A percentile compares a stretch with the other conserved stretches of the same genome.
Evolutionary conservation across 164 flowering plant species (phyloP).

Genomic region (Annona cherimola): DNA sequence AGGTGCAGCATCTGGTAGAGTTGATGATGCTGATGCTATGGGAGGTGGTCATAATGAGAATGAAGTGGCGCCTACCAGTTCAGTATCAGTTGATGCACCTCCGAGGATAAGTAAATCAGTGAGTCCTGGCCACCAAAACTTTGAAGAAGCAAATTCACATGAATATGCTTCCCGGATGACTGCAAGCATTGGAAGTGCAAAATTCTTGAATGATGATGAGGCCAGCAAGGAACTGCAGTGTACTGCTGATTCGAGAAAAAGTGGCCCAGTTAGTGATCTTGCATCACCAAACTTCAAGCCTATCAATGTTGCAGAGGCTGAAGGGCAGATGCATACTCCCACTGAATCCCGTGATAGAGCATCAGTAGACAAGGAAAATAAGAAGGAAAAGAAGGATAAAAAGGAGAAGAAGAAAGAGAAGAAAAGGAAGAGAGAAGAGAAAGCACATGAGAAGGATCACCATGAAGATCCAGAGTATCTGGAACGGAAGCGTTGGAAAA

Average conservation of each 20-base stretch:
- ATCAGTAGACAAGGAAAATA: constrained; percentile 12
- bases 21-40: constrained; percentile 43
- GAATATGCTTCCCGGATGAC: constrained; percentile 74
- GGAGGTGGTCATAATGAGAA: constrained; percentile 41
- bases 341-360: constrained; percentile 35
- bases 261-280: constrained; percentile 24
- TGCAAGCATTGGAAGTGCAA: constrained; percentile 86
- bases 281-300: constrained; percentile 35
- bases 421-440: constrained; percentile 53
- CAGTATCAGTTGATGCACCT: constrained; percentile 89
- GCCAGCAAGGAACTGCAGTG: constrained; percentile 77
- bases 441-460: constrained; percentile 27
- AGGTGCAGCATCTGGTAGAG: constrained; percentile 63
- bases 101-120: constrained; percentile 39
- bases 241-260: constrained; percentile 83
- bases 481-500: constrained; percentile 71
- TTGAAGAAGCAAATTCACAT: constrained; percentile 76
- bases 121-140: constrained; percentile 49
- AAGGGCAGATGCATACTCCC: constrained; percentile 34
- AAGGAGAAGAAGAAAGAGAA: constrained; percentile 48
- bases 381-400: constrained; percentile 41
- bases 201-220: constrained; percentile 51
- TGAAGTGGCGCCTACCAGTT: constrained; percentile 71
- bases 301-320: constrained; percentile 25
- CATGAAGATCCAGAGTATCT: constrained; percentile 62